Conservation (phyloP, 495 filamentous ascomycete genomes). For the Evernia prunastri region DNA sequence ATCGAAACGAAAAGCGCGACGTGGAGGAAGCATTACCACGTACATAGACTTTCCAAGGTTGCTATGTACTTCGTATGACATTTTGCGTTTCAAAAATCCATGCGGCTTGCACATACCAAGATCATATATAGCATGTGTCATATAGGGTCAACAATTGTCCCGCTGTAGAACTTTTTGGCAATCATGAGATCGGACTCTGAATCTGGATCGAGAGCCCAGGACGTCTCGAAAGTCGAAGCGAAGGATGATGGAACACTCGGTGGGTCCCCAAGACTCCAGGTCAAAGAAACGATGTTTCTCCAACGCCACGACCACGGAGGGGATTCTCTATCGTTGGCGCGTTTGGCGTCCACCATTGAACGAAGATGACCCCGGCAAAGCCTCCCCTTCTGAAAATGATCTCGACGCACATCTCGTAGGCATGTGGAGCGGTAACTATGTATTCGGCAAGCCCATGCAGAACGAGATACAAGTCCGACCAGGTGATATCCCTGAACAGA, state of each 20-base stretch:
- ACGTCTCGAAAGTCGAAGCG: not conserved
- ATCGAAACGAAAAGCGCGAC: too few relatives aligned
- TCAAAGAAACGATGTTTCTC: too few relatives aligned
- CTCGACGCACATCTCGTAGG: slow-evolving; percentile 2
- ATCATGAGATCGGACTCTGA: not conserved
- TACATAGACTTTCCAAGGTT: not conserved
- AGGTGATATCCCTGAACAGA: not conserved
- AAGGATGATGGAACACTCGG: too few relatives aligned
- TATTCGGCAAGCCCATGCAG: not conserved
- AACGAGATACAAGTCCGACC: slow-evolving; percentile 1
- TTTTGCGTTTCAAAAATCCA: not conserved
- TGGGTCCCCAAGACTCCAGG: not conserved
- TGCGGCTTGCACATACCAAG: not conserved
- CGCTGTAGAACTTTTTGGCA: not conserved
- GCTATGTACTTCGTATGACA: not conserved
- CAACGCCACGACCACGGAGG: not conserved
- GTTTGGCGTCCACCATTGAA: not conserved
- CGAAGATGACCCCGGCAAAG: not conserved
- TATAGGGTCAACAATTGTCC: not conserved
- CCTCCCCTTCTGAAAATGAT: not conserved
- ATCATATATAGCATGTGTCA: not conserved
- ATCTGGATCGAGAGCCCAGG: not conserved
- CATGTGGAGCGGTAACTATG: not conserved
- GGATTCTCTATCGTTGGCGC: not conserved
- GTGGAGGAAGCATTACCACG: not conserved